phyloP scores from a whole-genome alignment of 768 basidiomycete genomes.

The Boletus pseudopeckii region DNA sequence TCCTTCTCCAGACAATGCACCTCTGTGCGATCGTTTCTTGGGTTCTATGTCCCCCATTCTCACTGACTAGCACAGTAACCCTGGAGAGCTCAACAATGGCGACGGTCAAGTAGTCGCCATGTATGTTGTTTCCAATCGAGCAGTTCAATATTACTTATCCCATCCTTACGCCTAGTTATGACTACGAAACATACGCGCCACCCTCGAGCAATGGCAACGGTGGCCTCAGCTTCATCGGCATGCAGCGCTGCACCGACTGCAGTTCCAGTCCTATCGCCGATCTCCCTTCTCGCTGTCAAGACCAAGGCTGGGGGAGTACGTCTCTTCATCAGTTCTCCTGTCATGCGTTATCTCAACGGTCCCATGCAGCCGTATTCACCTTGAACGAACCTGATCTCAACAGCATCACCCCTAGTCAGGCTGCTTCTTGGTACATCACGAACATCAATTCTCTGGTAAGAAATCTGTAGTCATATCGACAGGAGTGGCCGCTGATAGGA shows the following conservation, averaged over 20 bases:
- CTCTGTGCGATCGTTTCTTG: conserved; percentile 24
- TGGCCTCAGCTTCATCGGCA: conserved; percentile 37
- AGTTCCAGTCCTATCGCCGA: conserved; percentile 33
- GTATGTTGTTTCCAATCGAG: conserved; percentile 12
- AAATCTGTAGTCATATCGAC: background rate
- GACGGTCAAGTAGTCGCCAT: conserved; percentile 33
- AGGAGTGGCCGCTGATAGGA: background rate
- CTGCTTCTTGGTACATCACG: conserved; percentile 37
- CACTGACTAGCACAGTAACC: conserved; percentile 18
- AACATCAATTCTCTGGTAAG: conserved; percentile 35
- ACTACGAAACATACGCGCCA: conserved; percentile 36
- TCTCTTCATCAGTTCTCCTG: background rate
- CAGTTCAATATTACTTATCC: background rate
- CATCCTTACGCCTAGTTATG: conserved; percentile 26
- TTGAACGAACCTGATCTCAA: conserved; percentile 38
- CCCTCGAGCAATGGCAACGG: conserved; percentile 33
- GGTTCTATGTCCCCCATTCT: background rate
- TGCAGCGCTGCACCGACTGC: conserved; percentile 38
- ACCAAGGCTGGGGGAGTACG: conserved; percentile 32
- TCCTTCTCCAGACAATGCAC: conserved; percentile 20
- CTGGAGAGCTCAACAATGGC: conserved; percentile 28
- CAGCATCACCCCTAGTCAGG: conserved; percentile 25
- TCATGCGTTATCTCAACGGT: background rate
- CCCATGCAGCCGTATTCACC: conserved; percentile 29
- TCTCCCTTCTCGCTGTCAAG: conserved; percentile 30